phyloP scores from a whole-genome alignment of 768 basidiomycete genomes.

The Tulasnella sp. region DNA sequence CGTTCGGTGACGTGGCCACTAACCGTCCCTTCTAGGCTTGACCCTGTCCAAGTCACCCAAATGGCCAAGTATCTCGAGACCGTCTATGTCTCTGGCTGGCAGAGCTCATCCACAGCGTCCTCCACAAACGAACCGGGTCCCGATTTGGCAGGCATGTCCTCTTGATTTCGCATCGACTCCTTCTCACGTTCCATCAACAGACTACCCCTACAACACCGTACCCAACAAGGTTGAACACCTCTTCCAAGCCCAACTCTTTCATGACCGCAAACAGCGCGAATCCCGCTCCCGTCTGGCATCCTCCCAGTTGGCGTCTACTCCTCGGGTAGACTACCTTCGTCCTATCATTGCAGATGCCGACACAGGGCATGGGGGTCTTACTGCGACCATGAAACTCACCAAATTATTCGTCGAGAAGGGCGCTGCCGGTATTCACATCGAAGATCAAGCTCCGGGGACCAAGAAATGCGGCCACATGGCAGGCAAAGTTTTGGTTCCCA shows the following conservation, averaged over 20 bases:
- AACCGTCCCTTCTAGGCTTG: constrained; percentile 47
- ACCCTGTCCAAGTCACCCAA: constrained; percentile 95
- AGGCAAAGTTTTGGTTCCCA: constrained; percentile 92
- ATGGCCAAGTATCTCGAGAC: constrained; percentile 98
- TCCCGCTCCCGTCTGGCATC: constrained; percentile 58
- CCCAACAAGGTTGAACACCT: constrained; percentile 98
- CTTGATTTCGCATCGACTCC: neutral
- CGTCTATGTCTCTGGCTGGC: constrained; percentile 88
- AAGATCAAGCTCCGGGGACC: constrained; percentile 94
- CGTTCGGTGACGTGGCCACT: neutral
- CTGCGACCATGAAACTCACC: constrained; percentile 96
- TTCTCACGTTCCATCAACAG: constrained; percentile 28
- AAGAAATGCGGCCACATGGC: constrained; percentile 96
- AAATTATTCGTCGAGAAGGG: constrained; percentile 99
- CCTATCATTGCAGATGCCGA: constrained; percentile 96
- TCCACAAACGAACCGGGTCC: constrained; percentile 94
- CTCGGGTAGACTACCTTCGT: constrained; percentile 76
- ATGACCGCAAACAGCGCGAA: constrained; percentile 93
- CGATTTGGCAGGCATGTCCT: constrained; percentile 74
- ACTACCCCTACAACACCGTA: constrained; percentile 97
- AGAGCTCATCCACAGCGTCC: constrained; percentile 62
- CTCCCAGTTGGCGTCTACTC: constrained; percentile 55
- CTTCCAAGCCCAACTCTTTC: constrained; percentile 97
- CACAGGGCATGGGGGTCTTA: constrained; percentile 94
- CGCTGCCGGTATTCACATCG: constrained; percentile 94